Conservation (phyloP, 306 rosid genomes). For the Mimosa pudica region DNA sequence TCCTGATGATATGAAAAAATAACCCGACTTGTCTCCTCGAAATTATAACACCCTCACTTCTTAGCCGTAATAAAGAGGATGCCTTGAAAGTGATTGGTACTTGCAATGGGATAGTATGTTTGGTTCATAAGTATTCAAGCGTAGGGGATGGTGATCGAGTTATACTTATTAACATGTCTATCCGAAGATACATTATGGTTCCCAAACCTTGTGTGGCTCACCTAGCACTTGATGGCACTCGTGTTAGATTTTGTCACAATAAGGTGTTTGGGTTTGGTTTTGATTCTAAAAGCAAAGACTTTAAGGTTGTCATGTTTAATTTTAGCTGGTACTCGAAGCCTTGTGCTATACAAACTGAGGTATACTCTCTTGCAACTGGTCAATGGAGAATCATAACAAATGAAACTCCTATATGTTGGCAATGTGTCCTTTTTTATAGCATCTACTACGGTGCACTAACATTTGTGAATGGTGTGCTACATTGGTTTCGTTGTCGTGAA, state of each 20-base stretch:
- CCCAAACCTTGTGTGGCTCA: background rate
- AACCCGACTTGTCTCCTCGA: background rate
- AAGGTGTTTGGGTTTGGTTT: background rate
- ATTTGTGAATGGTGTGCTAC: background rate
- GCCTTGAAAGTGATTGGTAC: background rate
- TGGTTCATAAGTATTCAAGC: background rate
- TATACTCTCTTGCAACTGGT: background rate
- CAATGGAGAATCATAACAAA: background rate
- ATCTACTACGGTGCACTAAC: too few relatives aligned
- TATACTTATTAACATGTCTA: background rate
- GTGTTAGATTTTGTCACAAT: too few relatives aligned
- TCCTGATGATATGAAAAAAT: background rate
- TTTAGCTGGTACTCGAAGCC: background rate
- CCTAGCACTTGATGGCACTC: too few relatives aligned
- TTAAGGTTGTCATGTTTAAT: background rate
- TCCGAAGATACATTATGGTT: background rate
- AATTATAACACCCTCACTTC: background rate
- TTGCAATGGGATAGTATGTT: conserved; percentile 19
- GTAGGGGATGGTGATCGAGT: background rate
- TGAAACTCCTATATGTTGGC: too few relatives aligned
- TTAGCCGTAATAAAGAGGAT: background rate
- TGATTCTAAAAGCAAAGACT: background rate
- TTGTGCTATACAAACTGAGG: background rate
- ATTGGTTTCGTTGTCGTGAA: background rate
- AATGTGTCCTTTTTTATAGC: too few relatives aligned